A percentile compares a stretch with the other conserved stretches of the same genome.
Evolutionary conservation across 106 monocot species (phyloP).

Genomic region (Dendrobium officinale): DNA sequence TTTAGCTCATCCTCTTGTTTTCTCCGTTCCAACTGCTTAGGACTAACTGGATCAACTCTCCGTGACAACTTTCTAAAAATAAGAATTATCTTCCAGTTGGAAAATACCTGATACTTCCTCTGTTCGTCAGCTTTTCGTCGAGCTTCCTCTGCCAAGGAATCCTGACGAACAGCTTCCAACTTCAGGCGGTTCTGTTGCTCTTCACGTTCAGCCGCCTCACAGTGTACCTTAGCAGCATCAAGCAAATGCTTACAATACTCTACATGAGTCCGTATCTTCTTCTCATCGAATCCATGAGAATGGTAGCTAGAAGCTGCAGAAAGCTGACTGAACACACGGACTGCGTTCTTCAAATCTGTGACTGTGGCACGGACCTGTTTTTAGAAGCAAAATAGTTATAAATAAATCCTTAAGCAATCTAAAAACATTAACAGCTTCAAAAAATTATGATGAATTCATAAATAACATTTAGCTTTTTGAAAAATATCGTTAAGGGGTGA

Average conservation of each 20-base stretch:
- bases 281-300: slow-evolving; percentile 92
- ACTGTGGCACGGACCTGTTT: slow-evolving; percentile 81
- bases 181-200: slow-evolving; percentile 91
- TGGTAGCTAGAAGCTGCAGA: slow-evolving; percentile 65
- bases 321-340: slow-evolving; percentile 80
- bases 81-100: background rate
- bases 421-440: background rate
- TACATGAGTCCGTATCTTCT: slow-evolving; percentile 87
- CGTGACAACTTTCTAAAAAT: background rate
- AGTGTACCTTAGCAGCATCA: slow-evolving; percentile 92
- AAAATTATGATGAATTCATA: background rate
- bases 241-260: slow-evolving; percentile 94
- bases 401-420: background rate
- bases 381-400: slow-evolving; percentile 1
- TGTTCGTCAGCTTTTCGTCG: slow-evolving; percentile 92
- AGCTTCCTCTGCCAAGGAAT: slow-evolving; percentile 89
- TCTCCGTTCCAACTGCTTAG: slow-evolving; percentile 66
- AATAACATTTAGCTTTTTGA: background rate
- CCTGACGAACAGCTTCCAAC: slow-evolving; percentile 88
- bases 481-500: background rate
- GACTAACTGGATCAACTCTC: background rate
- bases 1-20: slow-evolving; percentile 94
- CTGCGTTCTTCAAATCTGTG: slow-evolving; percentile 90
- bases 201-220: slow-evolving; percentile 92
- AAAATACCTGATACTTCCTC: slow-evolving; percentile 68